Percentiles rank a stretch among this genome's conserved stretches.
Evolutionary conservation across 148 eudicot species (phyloP).

Genomic region (Cornus kousa): DNA sequence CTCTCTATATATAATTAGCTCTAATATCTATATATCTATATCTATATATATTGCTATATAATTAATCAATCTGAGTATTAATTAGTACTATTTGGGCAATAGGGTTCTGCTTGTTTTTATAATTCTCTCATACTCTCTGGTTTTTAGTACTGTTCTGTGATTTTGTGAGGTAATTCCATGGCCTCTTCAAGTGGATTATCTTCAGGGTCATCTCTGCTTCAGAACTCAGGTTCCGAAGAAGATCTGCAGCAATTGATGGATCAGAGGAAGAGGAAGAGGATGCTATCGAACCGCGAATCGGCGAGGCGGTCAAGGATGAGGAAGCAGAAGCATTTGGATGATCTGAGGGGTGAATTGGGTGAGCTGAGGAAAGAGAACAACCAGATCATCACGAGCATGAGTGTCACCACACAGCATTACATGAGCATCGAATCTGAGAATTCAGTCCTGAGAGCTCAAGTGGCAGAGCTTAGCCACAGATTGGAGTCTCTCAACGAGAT

Average conservation of each 20-base stretch:
- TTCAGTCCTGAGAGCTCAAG: conserved; percentile 58
- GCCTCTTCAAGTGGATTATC: conserved; percentile 59
- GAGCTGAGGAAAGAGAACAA: conserved; percentile 46
- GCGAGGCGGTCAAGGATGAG: conserved; percentile 71
- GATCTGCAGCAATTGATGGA: conserved; percentile 45
- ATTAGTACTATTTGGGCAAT: conserved; percentile 26
- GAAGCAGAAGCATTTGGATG: conserved; percentile 73
- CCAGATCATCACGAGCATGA: conserved; percentile 32
- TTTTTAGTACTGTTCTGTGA: neutral
- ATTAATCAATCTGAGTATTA: neutral
- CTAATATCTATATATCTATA: conserved; percentile 4
- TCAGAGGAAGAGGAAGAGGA: conserved; percentile 68
- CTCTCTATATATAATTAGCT: neutral
- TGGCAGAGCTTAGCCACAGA: conserved; percentile 58
- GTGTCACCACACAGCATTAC: conserved; percentile 40
- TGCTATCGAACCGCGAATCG: conserved; percentile 76
- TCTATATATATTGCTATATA: conserved; percentile 15
- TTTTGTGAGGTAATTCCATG: conserved; percentile 22
- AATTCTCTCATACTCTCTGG: neutral
- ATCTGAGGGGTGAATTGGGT: conserved; percentile 41
- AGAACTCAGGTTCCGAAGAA: conserved; percentile 45
- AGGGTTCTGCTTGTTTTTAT: conserved; percentile 29
- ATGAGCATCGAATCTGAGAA: conserved; percentile 54
- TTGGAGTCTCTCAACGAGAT: conserved; percentile 62
- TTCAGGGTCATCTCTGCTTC: conserved; percentile 42